These are phyloP conservation scores for Moricandia moricandioides DNA, from an alignment of 345 rosid species.

Conservation along the genomic window DNA sequence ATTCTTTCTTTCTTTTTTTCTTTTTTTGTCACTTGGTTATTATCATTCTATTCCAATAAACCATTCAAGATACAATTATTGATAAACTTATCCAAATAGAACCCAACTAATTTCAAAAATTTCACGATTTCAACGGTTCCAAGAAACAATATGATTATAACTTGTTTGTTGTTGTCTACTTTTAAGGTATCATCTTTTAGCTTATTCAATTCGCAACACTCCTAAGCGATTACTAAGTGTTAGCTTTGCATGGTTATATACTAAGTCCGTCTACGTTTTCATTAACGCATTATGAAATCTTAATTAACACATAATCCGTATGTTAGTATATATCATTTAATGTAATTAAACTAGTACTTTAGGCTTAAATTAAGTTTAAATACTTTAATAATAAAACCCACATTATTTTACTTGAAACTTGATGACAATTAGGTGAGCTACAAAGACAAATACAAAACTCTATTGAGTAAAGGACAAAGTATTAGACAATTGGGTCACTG, in stretches of 20 bases:
- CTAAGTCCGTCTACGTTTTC: background rate
- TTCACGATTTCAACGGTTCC: conserved; percentile 4
- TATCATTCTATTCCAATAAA: conserved; percentile 25
- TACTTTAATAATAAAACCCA: background rate
- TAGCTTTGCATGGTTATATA: background rate
- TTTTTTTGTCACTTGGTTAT: background rate
- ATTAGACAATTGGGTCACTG: background rate
- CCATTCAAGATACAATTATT: conserved; percentile 18
- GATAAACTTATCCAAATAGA: conserved; percentile 3
- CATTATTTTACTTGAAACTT: background rate
- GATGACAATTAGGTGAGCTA: background rate
- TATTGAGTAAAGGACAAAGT: background rate
- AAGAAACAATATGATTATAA: conserved; percentile 23
- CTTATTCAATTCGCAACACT: background rate
- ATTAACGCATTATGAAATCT: background rate
- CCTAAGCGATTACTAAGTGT: background rate
- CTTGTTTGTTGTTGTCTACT: conserved; percentile 9
- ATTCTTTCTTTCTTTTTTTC: conserved; percentile 4
- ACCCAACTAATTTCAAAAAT: background rate
- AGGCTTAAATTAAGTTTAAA: background rate
- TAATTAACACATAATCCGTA: too few species aligned
- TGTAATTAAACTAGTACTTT: background rate
- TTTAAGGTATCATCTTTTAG: background rate
- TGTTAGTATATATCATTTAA: background rate
- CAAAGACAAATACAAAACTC: background rate